Base-by-base conservation (phyloP, 2,329 filamentous ascomycete genomes). In the Emericellopsis cladophorae region DNA sequence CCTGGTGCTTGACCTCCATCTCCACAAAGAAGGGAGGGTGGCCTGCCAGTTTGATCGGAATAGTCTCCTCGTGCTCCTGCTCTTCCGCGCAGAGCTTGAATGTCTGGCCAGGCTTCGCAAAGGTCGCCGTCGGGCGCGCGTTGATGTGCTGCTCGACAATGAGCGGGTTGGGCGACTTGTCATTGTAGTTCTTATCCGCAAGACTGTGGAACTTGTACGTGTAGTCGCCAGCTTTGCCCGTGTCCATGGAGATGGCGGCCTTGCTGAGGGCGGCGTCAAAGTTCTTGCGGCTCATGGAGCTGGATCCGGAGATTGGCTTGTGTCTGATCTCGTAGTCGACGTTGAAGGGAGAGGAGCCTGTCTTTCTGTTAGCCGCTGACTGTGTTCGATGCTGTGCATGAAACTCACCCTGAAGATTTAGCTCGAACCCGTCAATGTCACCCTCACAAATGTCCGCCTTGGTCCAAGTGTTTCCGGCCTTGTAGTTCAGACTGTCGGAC, bases 1-100 rank as follows among this genome's bases (percentile, higher is more conserved):
- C 82, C 54, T 93, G 84, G 53, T 96, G 90, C 64, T 89, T 94
- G 61, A 98, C 86, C 53, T 90, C 88, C 21, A 96, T 74, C 57
- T 96, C 92, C 5, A 98, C 68, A 37, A 81, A 81, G 65, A 98
- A 98, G 0, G 92, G 92, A 7, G 90, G 78, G 14, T 81, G 69
- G 32, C 92, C 92, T 44, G 83, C 83, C 15, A 98, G 71, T 2
- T 76, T 80, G 44, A 98, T 82, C 0, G 90, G 89, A 41, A 98
- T 95, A 33, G 76, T 79, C 54, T 98, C 89, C 52, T 93, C 86
- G 26, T 80, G 77, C 41, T 78, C 77, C 39, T 83, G 75, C 51
- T 95, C 86, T 37, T 88, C 80, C 57, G 88, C 82, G 64, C 92
- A 98, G 61, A 90, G 95, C 57, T 92, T 94, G 68, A 95, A 95